phyloP scores from a whole-genome alignment of 257 asterid genomes.

The Paraleonurus japonicus region DNA sequence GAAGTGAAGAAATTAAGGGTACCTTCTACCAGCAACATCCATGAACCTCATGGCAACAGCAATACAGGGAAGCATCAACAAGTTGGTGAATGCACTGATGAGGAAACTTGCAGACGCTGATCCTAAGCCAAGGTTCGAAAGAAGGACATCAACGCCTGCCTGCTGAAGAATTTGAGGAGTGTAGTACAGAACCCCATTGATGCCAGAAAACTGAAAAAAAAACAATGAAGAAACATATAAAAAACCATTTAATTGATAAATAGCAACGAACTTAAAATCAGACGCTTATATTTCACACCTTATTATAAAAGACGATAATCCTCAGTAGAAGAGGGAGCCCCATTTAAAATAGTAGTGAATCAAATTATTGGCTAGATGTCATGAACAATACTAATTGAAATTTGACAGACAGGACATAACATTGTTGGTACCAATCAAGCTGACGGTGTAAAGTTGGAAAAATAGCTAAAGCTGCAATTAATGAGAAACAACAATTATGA shows the following conservation, averaged over 20 bases:
- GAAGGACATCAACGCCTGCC: conserved; percentile 89
- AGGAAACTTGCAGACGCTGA: conserved; percentile 81
- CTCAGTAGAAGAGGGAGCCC: neutral
- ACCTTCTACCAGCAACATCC: conserved; percentile 94
- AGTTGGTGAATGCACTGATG: conserved; percentile 53
- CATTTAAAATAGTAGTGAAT: neutral
- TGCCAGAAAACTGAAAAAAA: conserved; percentile 80
- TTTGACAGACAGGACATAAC: neutral
- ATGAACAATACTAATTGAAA: neutral
- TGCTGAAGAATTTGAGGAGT: conserved; percentile 92
- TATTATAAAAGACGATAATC: neutral
- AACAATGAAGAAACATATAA: neutral
- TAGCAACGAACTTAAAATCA: neutral
- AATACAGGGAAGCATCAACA: conserved; percentile 64
- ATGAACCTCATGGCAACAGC: conserved; percentile 89
- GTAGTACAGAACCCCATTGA: conserved; percentile 91
- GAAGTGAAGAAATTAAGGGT: conserved; percentile 27
- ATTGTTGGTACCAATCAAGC: neutral
- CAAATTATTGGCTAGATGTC: neutral
- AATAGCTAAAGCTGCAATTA: neutral
- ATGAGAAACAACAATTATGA: neutral
- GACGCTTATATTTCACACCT: neutral
- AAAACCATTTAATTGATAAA: neutral
- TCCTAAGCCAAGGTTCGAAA: conserved; percentile 68
- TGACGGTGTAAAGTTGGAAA: neutral